These are phyloP conservation scores for Neonectria neomacrospora DNA, from an alignment of 2,329 filamentous ascomycete species.

Conservation along the genomic window DNA sequence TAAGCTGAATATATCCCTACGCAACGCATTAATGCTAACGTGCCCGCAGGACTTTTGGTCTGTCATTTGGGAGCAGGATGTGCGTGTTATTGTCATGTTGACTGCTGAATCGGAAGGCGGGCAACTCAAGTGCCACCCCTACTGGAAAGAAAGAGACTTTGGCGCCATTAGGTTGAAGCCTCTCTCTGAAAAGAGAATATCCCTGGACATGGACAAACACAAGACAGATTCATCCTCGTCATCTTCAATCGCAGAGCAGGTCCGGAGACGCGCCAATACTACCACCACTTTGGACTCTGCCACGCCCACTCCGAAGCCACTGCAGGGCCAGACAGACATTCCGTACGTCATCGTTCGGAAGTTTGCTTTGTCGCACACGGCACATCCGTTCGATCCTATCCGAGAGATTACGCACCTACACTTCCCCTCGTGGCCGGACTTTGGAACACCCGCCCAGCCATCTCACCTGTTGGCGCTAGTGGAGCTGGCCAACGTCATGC, in stretches of 20 bases:
- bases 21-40: conserved; percentile 41
- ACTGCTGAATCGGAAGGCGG: conserved; percentile 94
- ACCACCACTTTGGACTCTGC: conserved; percentile 57
- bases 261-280: conserved; percentile 65
- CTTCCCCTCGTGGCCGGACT: conserved; percentile 97
- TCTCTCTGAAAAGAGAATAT: conserved; percentile 84
- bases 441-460: conserved; percentile 90
- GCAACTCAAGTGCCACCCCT: conserved; percentile 93
- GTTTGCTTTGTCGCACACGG: conserved; percentile 81
- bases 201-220: conserved; percentile 74
- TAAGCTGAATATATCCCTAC: conserved; percentile 55
- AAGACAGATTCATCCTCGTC: conserved; percentile 51
- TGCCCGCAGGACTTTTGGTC: conserved; percentile 89
- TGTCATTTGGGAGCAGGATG: conserved; percentile 95
- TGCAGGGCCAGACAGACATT: conserved; percentile 60
- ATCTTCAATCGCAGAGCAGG: conserved; percentile 50
- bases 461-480: conserved; percentile 87
- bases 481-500: conserved; percentile 85
- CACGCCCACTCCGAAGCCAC: conserved; percentile 43
- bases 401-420: conserved; percentile 95
- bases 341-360: conserved; percentile 87
- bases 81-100: conserved; percentile 94
- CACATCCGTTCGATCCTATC: conserved; percentile 83
- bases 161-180: conserved; percentile 79
- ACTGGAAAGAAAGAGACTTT: conserved; percentile 86